Evolutionary conservation across 176 grass and related monocot species (phyloP), one percentile per base, ranked within the genome.

Genomic region (Aegilops longissima): DNA sequence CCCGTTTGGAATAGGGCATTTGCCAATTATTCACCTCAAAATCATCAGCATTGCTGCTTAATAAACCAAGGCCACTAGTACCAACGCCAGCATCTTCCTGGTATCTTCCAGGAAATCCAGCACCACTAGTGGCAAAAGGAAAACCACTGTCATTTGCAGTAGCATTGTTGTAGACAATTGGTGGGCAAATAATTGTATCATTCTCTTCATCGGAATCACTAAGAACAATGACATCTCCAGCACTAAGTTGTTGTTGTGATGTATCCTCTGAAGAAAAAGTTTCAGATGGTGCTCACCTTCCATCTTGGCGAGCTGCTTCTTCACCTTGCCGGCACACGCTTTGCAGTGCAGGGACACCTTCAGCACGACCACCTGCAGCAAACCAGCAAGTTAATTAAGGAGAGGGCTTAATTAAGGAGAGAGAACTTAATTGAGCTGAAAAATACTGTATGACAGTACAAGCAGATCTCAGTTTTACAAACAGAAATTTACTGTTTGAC

Each of bases 291-390:
- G 12, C 86, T 91, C 82, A 94, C 97, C 97, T 94, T 92, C 92
- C 97, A 99, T 99, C 89, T 99, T 99, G 68, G 97, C 82, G 61
- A 99, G 94, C 82, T 96, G 97, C 92, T 94, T 96, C 88, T 92
- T 94, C 87, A 96, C 94, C 75, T 99, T 99, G 35, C 87, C 97
- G 30, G 90, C 94, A 69, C 97, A 99, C 4, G 94, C 97, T 70
- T 96, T 99, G 84, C 97, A 99, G 73, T 99, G 97, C 67, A 99
- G 87, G 21, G 94, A 99, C 2, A 99, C 97, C 80, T 93, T 96
- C 77, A 99, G 79, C 25, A 87, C 89, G 3, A 99, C 94, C n/a
- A 91, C 92, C 97, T 96, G 78, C 78, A 49, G 66, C 86, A 14
- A 80, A 42, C 45, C 61, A 72, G 66, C 11, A 24, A 29, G 2